A percentile compares a stretch with the other conserved stretches of the same genome.
Conservation (phyloP, 495 filamentous ascomycete genomes). For the Rostrohypoxylon terebratum region DNA sequence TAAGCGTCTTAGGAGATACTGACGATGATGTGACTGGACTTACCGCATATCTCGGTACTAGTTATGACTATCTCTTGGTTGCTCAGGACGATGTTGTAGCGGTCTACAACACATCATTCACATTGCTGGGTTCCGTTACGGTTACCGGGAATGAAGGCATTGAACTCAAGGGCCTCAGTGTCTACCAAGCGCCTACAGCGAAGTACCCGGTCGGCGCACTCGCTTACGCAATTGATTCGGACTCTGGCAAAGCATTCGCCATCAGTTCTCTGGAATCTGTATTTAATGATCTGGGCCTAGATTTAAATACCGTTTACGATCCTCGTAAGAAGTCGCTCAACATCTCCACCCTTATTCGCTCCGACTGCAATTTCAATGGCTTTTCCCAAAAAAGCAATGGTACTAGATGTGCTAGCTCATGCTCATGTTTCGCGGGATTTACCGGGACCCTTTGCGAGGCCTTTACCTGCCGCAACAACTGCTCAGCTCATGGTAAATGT, state of each 20-base stretch:
- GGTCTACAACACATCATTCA: conserved; percentile 41
- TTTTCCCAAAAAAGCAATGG: conserved; percentile 30
- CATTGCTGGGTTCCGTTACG: conserved; percentile 38
- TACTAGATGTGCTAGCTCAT: conserved; percentile 14
- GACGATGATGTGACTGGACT: conserved; percentile 46
- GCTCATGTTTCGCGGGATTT: conserved; percentile 49
- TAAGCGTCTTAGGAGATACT: conserved; percentile 43
- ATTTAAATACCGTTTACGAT: conserved; percentile 44
- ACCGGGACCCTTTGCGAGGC: conserved; percentile 30
- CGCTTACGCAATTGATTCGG: conserved; percentile 41
- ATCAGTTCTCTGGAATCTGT: conserved; percentile 43
- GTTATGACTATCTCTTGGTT: conserved; percentile 48
- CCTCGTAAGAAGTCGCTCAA: conserved; percentile 34
- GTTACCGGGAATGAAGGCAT: conserved; percentile 43
- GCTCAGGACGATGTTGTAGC: conserved; percentile 42
- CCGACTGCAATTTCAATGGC: conserved; percentile 40
- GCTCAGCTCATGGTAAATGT: conserved; percentile 48
- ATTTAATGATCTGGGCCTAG: conserved; percentile 34
- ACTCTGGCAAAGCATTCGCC: conserved; percentile 39
- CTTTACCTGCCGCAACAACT: conserved; percentile 49
- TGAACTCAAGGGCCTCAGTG: conserved; percentile 43
- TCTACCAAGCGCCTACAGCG: conserved; percentile 44
- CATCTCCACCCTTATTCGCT: conserved; percentile 18
- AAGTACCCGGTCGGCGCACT: conserved; percentile 43
- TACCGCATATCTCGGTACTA: conserved; percentile 36